Percentiles rank a stretch among this genome's conserved stretches.
Conservation (phyloP, 2,329 filamentous ascomycete genomes). For the Trichoderma sp. region DNA sequence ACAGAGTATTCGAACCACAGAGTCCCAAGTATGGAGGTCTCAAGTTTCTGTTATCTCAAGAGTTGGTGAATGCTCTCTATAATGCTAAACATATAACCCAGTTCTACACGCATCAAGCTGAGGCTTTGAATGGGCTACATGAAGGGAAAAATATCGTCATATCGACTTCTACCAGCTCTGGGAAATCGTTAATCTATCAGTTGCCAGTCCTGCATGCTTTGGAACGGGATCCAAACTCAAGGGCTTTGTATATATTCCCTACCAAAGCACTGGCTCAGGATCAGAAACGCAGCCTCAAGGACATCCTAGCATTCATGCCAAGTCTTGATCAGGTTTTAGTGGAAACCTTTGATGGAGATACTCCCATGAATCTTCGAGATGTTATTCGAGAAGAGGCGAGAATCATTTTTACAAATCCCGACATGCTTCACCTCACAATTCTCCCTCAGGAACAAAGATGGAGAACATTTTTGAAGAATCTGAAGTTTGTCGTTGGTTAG, state of each 20-base stretch:
- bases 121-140: conserved; percentile 85
- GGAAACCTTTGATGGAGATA: conserved; percentile 96
- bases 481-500: conserved; percentile 78
- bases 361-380: conserved; percentile 74
- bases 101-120: conserved; percentile 87
- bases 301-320: conserved; percentile 77
- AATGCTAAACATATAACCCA: conserved; percentile 84
- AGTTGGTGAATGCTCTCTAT: conserved; percentile 92
- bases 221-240: conserved; percentile 70
- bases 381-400: conserved; percentile 81
- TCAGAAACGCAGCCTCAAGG: conserved; percentile 82
- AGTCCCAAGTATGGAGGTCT: conserved; percentile 78
- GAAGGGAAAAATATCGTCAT: conserved; percentile 85
- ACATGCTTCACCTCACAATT: conserved; percentile 95
- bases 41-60: conserved; percentile 81
- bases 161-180: conserved; percentile 91
- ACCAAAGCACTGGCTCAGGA: conserved; percentile 97
- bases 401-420: conserved; percentile 96
- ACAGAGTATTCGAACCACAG: conserved; percentile 86
- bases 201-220: conserved; percentile 85
- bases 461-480: conserved; percentile 81
- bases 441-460: conserved; percentile 87
- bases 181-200: conserved; percentile 97
- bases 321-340: conserved; percentile 73
- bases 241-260: conserved; percentile 97